Conservation (phyloP, 2,329 filamentous ascomycete species). For the Calonectria crousiana region DNA sequence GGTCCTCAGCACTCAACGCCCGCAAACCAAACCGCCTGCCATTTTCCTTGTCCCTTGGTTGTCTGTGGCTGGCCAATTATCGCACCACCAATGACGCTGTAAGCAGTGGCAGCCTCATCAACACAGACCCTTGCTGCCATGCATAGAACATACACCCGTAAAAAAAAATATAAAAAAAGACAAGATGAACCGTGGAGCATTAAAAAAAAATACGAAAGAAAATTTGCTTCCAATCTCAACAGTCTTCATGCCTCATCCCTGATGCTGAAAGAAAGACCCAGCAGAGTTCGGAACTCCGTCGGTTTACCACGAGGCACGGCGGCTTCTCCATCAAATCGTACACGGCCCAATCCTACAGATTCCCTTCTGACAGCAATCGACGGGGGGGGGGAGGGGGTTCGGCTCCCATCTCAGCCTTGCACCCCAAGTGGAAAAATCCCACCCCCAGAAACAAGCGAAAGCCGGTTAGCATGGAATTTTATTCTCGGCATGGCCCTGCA, state of each 20-base stretch:
- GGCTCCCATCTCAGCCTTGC: conserved; percentile 36
- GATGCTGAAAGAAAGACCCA: neutral
- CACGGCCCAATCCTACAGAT: neutral
- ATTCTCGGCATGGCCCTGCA: neutral
- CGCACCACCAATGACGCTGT: neutral
- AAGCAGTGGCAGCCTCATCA: neutral
- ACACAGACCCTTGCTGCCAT: neutral
- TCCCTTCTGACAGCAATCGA: neutral
- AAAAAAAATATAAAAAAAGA: too few species aligned
- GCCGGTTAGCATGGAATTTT: neutral
- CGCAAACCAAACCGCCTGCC: neutral
- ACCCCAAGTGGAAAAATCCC: conserved; percentile 29
- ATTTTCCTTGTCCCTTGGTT: neutral
- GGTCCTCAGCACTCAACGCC: neutral
- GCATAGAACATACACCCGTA: too few species aligned
- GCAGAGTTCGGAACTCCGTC: neutral
- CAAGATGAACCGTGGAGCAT: neutral
- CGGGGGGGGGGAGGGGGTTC: neutral
- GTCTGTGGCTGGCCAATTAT: neutral
- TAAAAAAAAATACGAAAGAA: neutral
- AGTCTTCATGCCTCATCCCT: neutral
- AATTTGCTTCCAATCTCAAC: neutral
- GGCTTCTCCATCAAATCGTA: neutral
- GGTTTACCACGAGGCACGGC: neutral
- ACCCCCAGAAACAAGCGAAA: neutral